phyloP scores from a whole-genome alignment of 2,329 filamentous ascomycete species.

The Fusarium sp. region DNA sequence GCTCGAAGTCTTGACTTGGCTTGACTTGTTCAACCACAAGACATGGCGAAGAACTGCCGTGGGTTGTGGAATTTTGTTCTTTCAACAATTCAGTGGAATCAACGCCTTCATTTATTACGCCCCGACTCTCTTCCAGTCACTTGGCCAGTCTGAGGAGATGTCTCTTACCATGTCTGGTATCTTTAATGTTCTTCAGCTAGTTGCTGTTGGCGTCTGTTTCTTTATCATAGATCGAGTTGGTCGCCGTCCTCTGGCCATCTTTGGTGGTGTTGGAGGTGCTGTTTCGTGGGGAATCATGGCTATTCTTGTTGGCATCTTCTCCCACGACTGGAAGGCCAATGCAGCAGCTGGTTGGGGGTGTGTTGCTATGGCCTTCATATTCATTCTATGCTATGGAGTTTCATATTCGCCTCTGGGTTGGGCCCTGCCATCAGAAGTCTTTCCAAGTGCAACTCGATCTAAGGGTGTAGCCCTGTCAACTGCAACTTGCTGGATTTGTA shows the following conservation, averaged over 20 bases:
- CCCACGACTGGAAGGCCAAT: background rate
- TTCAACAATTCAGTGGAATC: conserved; percentile 67
- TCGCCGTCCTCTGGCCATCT: conserved; percentile 51
- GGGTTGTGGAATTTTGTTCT: conserved; percentile 47
- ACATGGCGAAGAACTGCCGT: conserved; percentile 65
- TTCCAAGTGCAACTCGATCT: background rate
- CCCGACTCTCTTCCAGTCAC: conserved; percentile 53
- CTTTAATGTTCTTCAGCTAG: conserved; percentile 56
- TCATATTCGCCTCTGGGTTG: background rate
- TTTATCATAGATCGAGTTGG: conserved; percentile 24
- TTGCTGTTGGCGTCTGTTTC: conserved; percentile 50
- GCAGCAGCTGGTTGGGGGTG: background rate
- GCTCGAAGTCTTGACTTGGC: conserved; percentile 57
- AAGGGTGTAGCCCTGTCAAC: background rate
- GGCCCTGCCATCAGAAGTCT: background rate
- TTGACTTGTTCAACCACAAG: conserved; percentile 59
- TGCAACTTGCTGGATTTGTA: background rate
- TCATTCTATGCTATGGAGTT: background rate
- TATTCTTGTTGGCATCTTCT: conserved; percentile 55
- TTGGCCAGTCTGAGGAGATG: conserved; percentile 51
- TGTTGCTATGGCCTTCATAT: background rate
- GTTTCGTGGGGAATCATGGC: conserved; percentile 62
- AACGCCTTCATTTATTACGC: conserved; percentile 50
- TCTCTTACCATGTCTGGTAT: conserved; percentile 54
- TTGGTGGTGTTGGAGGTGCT: conserved; percentile 49